Evolutionary conservation across 345 rosid species (phyloP), one percentile per base, ranked within the genome.

Genomic region (Physaria fendleri): DNA sequence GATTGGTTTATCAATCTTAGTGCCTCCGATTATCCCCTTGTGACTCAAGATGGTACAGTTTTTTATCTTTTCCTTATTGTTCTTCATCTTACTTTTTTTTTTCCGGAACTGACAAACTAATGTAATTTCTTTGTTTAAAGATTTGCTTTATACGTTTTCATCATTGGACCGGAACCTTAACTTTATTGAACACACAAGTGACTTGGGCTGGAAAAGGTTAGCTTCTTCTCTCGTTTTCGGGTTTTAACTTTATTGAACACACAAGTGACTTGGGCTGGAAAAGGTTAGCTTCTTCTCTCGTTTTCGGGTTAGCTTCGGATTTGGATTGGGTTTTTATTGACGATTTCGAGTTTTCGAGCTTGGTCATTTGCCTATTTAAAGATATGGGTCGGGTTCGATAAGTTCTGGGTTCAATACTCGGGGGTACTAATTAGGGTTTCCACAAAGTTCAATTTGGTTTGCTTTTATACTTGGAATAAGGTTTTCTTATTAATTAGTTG

Each of bases 1-100:
- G 97, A 93, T 74, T 93, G 99, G 99, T 93, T 93, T 81, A 85
- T 93, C 68, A 90, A 94, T 77, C 99, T 94, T 53, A 90, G 99
- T 63, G 99, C 99, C 59, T 93, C 99, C 3, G 99, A 93, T 74
- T 93, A 93, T 75, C 99, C 99, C 66, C 87, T 93, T 16, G 89
- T 87, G 46, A 93, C 97, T 27, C 99, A 94, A 85, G 99, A 94
- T 72, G 97, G 99, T 87, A 46, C 22, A 2, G 6, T 78, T 72
- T 45, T 30, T n/a, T 21, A 68, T 6, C 23, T 6, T 34, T 42
- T 45, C 4, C 15, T 15, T 13, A 18, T 1, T 45, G 4, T 30
- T 24, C 39, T 55, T 34, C 30, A 34, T 56, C 30, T 23, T 56
- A 6, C 8, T 10, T 18, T 25, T 56, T 13, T 40, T 32, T n/a